Evolutionary conservation across 1,139 yeast species (phyloP).

Genomic region (Taphrina confusa): DNA sequence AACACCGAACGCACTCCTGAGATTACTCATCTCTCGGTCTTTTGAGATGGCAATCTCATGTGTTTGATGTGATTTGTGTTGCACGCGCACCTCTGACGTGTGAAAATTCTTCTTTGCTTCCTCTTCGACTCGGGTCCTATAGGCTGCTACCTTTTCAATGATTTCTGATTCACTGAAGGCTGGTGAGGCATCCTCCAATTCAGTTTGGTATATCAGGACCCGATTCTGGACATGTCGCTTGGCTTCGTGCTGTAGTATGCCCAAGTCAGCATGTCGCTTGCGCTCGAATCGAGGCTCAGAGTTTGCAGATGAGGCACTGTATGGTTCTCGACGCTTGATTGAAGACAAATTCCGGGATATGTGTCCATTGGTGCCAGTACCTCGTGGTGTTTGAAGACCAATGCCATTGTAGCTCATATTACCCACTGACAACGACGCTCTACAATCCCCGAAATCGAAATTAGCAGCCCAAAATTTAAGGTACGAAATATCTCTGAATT

Average conservation of each 20-base stretch:
- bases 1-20: conserved; percentile 29
- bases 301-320: conserved; percentile 43
- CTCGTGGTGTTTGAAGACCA: conserved; percentile 65
- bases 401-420: conserved; percentile 56
- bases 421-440: no score
- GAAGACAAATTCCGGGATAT: conserved; percentile 57
- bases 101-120: conserved; percentile 1
- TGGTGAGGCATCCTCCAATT: conserved; percentile 16
- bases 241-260: conserved; percentile 53
- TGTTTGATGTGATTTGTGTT: conserved; percentile 26
- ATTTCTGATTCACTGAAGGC: background rate
- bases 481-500: no score
- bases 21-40: conserved; percentile 19
- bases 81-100: background rate
- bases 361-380: conserved; percentile 73
- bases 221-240: conserved; percentile 57
- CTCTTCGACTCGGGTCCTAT: conserved; percentile 2
- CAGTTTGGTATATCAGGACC: conserved; percentile 41
- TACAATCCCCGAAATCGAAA: no score
- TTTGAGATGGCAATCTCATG: conserved; percentile 33
- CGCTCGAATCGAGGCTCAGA: conserved; percentile 41
- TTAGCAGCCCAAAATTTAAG: no score
- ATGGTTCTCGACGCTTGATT: conserved; percentile 44
- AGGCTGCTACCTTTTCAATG: background rate
- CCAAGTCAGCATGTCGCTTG: conserved; percentile 46